phyloP scores from a whole-genome alignment of 805 yeast genomes.

The Millerozyma miso region DNA sequence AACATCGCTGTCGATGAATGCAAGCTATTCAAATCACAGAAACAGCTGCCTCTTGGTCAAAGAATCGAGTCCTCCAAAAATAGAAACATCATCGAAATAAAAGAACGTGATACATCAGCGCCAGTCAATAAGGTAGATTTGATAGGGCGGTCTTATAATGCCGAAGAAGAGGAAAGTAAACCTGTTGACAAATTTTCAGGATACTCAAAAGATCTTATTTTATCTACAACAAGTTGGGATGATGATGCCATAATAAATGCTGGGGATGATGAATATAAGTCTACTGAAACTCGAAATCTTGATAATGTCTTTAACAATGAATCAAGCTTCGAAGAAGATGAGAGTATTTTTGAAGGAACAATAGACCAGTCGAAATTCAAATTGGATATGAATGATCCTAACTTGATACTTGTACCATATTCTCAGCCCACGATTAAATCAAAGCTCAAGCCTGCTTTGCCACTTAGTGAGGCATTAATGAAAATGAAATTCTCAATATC shows the following conservation, averaged over 20 bases:
- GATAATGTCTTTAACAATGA: conserved; percentile 17
- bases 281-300: conserved; percentile 5
- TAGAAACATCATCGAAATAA: conserved; percentile 25
- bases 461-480: conserved; percentile 52
- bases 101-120: conserved; percentile 14
- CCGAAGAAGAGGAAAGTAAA: conserved; percentile 27
- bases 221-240: conserved; percentile 79
- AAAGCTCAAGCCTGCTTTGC: conserved; percentile 36
- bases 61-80: conserved; percentile 4
- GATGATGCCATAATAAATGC: conserved; percentile 59
- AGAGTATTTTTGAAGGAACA: conserved; percentile 69
- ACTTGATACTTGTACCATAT: conserved; percentile 61
- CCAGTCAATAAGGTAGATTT: conserved; percentile 13
- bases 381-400: conserved; percentile 85
- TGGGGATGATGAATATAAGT: conserved; percentile 22
- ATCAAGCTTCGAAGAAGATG: conserved; percentile 54
- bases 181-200: conserved; percentile 30
- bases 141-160: conserved; percentile 27
- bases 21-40: conserved; percentile 42
- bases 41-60: conserved; percentile 4
- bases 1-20: conserved; percentile 64
- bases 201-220: conserved; percentile 51
- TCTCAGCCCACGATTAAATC: conserved; percentile 8
- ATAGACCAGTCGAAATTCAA: conserved; percentile 39
- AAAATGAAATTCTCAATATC: conserved; percentile 73